Percentiles rank a stretch among this genome's conserved stretches.
These are phyloP conservation scores for Chlamydomonas sp. DNA, from an alignment of 139 green algal genomes.

Conservation along the genomic window DNA sequence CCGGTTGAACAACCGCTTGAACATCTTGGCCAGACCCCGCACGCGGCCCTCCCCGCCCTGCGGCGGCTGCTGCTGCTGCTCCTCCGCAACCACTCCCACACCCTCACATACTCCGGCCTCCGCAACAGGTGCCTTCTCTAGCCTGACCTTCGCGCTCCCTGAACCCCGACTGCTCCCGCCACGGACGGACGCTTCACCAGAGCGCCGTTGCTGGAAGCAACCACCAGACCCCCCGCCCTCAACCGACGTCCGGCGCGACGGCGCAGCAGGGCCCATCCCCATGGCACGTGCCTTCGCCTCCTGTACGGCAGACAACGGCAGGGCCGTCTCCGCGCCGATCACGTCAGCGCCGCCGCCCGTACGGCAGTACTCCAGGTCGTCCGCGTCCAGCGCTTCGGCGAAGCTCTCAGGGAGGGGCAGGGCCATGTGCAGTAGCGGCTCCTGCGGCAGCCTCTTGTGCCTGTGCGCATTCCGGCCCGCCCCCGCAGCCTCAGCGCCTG, in stretches of 20 bases:
- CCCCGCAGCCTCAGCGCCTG: not conserved
- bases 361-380: no score
- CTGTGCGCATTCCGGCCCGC: not conserved
- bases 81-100: no score
- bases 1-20: not conserved
- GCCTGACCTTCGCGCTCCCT: no score
- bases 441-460: not conserved
- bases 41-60: not conserved
- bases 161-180: no score
- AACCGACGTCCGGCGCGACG: no score
- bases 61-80: not conserved
- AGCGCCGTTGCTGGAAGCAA: no score
- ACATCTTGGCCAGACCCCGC: not conserved
- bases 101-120: not conserved
- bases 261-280: not conserved
- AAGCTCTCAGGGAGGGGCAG: constrained; percentile 12
- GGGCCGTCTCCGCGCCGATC: no score
- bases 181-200: no score
- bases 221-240: no score
- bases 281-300: not conserved
- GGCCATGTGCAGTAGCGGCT: constrained; percentile 18
- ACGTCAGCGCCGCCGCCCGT: not conserved
- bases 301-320: not conserved
- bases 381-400: no score
- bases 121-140: not conserved